Conservation (phyloP, 345 rosid genomes). For the Linum tenue region DNA sequence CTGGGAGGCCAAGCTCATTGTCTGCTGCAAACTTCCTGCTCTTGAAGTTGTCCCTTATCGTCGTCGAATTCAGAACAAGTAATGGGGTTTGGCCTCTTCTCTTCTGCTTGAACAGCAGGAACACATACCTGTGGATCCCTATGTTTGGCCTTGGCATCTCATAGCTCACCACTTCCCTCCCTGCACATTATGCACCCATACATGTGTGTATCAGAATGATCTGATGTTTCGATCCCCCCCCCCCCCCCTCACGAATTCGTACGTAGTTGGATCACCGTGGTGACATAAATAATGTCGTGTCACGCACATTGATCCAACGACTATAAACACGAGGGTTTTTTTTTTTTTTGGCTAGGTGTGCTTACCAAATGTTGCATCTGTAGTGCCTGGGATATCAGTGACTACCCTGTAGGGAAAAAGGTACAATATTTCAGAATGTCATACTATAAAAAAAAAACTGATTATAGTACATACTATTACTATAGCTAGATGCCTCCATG, state of each 20-base stretch:
- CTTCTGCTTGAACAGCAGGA: conserved; percentile 21
- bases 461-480: too few species aligned
- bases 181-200: not conserved
- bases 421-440: not conserved
- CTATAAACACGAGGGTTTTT: too few species aligned
- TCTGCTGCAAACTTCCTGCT: conserved; percentile 19
- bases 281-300: too few species aligned
- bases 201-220: too few species aligned
- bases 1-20: conserved; percentile 22
- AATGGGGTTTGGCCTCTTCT: conserved; percentile 12
- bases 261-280: too few species aligned
- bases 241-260: too few species aligned
- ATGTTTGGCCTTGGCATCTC: conserved; percentile 27
- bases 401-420: conserved; percentile 15
- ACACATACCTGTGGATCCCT: conserved; percentile 29
- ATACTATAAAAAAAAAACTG: too few species aligned
- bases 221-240: too few species aligned
- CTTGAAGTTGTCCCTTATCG: conserved; percentile 17
- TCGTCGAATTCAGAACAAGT: conserved; percentile 1
- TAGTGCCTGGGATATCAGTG: conserved; percentile 24
- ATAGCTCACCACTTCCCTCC: conserved; percentile 22
- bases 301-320: too few species aligned
- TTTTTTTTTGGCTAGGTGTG: too few species aligned
- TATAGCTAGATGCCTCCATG: too few species aligned
- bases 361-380: conserved; percentile 26